Evolutionary conservation across 257 asterid genomes (phyloP).

Genomic region (Solanum pinnatisectum): DNA sequence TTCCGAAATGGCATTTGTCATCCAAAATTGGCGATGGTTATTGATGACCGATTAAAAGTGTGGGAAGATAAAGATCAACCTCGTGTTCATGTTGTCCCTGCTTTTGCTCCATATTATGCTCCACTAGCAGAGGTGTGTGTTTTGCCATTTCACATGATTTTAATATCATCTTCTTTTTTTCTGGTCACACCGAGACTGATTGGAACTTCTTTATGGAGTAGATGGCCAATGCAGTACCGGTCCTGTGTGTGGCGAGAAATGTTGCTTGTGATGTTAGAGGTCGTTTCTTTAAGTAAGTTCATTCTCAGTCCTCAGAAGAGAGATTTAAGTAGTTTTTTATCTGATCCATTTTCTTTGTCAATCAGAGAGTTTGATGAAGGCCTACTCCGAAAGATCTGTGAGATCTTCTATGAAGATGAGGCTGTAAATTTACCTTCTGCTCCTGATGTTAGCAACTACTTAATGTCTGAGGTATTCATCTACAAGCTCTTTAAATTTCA

Average conservation of each 20-base stretch:
- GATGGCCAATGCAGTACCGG: constrained; percentile 88
- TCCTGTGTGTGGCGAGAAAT: constrained; percentile 95
- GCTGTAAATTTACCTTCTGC: constrained; percentile 64
- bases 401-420: constrained; percentile 80
- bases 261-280: constrained; percentile 99
- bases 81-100: constrained; percentile 96
- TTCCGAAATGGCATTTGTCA: constrained; percentile 87
- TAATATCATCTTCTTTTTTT: neutral
- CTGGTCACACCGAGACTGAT: neutral
- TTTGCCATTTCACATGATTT: neutral
- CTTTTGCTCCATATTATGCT: constrained; percentile 95
- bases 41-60: constrained; percentile 91
- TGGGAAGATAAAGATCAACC: constrained; percentile 99
- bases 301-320: neutral
- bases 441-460: constrained; percentile 92
- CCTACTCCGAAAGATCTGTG: constrained; percentile 50
- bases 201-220: constrained; percentile 6
- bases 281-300: constrained; percentile 81
- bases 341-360: constrained; percentile 1
- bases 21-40: constrained; percentile 98
- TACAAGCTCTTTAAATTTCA: neutral
- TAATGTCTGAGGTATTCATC: constrained; percentile 73
- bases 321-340: neutral
- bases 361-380: constrained; percentile 84
- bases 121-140: constrained; percentile 96